Evolutionary conservation across 306 rosid genomes (phyloP), one percentile per base, ranked within the genome.

Genomic region (Begonia loranthoides): DNA sequence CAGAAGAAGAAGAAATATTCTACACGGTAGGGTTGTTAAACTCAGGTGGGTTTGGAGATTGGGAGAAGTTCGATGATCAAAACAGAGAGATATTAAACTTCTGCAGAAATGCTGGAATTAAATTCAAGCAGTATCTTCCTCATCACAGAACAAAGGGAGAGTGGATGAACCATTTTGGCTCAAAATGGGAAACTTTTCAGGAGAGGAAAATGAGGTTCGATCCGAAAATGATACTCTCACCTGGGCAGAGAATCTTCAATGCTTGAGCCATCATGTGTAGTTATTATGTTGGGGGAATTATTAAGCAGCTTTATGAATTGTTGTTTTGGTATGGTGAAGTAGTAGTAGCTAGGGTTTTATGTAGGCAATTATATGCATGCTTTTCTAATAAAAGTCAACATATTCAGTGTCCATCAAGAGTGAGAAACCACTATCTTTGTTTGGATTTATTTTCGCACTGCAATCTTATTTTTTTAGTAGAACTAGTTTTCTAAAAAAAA

Each of bases 221-320:
- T 72, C 97, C 97, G 9, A 84, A 71, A 55, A 79, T 69, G 75
- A 79, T 82, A 54, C 68, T 89, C 43, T 89, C 97, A n/a, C 93
- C 95, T 6, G 95, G 95, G 12, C 97, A 89, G 43, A 77, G 69
- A 59, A 84, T 89, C 58, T 89, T 89, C 59, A 38, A 60, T 40
- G 34, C 41, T 59, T 54, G 63, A 63, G 9, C 9, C 22, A 19
- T 19, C 22, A 19, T 19, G 22, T 19, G 22, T 19, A 19, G 22
- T 19, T 19, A 19, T 19, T 19, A 19, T 19, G 22, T 19, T 19
- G 22, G 22, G 22, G 22, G 22, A 19, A 19, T 19, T 19, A 19
- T 19, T 19, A 19, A 19, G 22, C 22, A 19, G 1, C 22, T 19
- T 19, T 19, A 19, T 19, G 22, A 19, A 19, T 19, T 19, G 2